Evolutionary conservation across 805 yeast species (phyloP), one percentile per base, ranked within the genome.

Genomic region (Saccharomycopsis sp.): DNA sequence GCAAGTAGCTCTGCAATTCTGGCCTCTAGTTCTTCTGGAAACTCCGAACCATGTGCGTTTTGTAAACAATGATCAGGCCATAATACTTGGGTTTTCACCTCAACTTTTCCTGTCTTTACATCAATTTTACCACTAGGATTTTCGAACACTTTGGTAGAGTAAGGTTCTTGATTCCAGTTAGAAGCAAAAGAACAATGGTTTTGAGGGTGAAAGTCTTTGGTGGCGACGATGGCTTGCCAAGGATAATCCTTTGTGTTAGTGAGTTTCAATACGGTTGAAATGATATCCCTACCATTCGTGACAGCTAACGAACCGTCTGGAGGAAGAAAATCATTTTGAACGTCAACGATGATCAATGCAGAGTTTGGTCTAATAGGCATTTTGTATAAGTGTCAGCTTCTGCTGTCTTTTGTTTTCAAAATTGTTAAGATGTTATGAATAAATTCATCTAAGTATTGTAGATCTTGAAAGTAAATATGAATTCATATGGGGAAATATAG

Each of bases 61-160:
- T 89, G 91, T 15, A 91, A 80, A 69, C 97, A 91, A 68, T 91
- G 98, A 57, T 81, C 91, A 0, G 98, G 97, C 97, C 97, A 91
- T 2, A 90, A 75, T 0, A 78, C 75, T 62, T 82, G 83, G 2
- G 60, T 51, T 46, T 62, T 63, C 1, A 16, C 46, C 24, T 48
- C 57, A 2, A 68, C 63, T 24, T 65, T 37, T 20, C 71, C 70
- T 0, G 71, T 67, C 1, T 56, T 56, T 0, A 62, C 59, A 58
- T 71, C 73, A 1, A 61, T 59, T 14, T 67, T 70, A 0, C 65
- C 65, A 7, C 72, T 63, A 0, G 94, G 91, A 53, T 83, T 80
- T 1, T 64, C 54, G 66, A 85, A 81, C 16, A 67, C 71, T 47
- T 80, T 63, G 1, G 73, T 66, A 0, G 82, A 71, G 66, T 75